Evolutionary conservation across 768 basidiomycete genomes (phyloP), one percentile per base, ranked within the genome.

Genomic region (Psilocybe sp.): DNA sequence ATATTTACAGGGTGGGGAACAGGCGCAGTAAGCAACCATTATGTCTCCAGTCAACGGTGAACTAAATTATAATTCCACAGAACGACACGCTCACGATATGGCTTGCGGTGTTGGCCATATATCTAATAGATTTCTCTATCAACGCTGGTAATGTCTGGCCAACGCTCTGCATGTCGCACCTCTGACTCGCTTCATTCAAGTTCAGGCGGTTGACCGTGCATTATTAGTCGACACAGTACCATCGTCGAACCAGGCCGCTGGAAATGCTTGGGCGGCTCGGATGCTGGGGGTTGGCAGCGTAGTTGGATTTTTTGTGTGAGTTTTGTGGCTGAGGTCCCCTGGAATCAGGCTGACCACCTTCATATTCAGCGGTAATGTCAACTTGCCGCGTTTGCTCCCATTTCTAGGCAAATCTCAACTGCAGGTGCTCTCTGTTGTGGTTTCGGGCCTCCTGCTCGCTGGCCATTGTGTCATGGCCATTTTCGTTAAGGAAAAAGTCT

Each of bases 251-350:
- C 95, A 98, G 64, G 83, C 93, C 5, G 72, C 79, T 8, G 94
- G 89, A 1, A 97, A 95, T 62, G 95, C 95, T 0, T 98, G 95
- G 95, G 95, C 92, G 0, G 92, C 90, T 0, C 74, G 88, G n/a
- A 95, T 97, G 92, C 70, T 89, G 40, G 91, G 90, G 1, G 60
- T 94, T 20, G 95, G 95, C 10, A 84, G 89, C 48, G 85, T 96
- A 0, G 72, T 84, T 1, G 94, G 93, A 0, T 96, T 94, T 66
- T 96, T 89, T 60, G 75, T 91, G 93, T 94, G 57, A 57, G 89
- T 74, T 12, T 12, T 47, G 5, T 46, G 19, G 9, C 28, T 19
- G 46, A 12, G 38, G 19, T 18, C 13, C 4, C 45, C 35, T 38
- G 15, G 10, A 34, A 43, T 2, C 8, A 23, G 5, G 38, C 33